Base-by-base conservation (phyloP, 2,329 filamentous ascomycete genomes). In the Grosmannia penicillata region DNA sequence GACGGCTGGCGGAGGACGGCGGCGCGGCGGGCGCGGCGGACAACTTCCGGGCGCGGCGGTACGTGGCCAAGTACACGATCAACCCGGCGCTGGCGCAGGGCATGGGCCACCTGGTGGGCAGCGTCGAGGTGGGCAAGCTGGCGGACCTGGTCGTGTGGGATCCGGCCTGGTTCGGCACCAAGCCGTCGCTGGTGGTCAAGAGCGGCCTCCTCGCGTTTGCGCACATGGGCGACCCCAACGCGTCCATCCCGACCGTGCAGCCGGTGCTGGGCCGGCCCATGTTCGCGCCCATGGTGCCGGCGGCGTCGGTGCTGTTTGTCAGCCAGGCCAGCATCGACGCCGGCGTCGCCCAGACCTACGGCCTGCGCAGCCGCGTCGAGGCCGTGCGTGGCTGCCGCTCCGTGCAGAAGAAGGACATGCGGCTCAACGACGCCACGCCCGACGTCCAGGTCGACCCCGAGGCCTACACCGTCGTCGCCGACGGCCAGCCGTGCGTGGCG, bases 31-130 rank as follows among this genome's bases (percentile, higher is more conserved):
- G n/a, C 0, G 79, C 67, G 10, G 84, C 82, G 0, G 89, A 96
- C 54, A 96, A 96, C 57, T 86, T 85, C 61, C 68, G 89, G 29
- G 89, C 93, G 7, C 94, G 93, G 65, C 63, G 89, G 21, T 96
- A 96, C 55, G 69, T 96, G 33, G 85, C 80, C 62, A 96, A 96
- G 63, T 95, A 95, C 58, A 96, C 89, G 18, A 78, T 96, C 61
- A 96, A 96, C 59, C 85, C 89, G 1, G 85, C 89, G 10, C 68
- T 95, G 44, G 77, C 87, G 0, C 89, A 96, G 58, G 89, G 89
- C 3, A 93, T 96, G 77, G 61, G 68, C 1, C 89, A 95, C 55
- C 51, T 93, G 3, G 73, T 96, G 45, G 89, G 89, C 8, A 89
- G 82, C 48, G 61, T 95, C 38, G 86, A 95, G 61, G 73, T 85